Base-by-base conservation (phyloP, 1,139 yeast genomes). In the Blastobotrys arbuscula region DNA sequence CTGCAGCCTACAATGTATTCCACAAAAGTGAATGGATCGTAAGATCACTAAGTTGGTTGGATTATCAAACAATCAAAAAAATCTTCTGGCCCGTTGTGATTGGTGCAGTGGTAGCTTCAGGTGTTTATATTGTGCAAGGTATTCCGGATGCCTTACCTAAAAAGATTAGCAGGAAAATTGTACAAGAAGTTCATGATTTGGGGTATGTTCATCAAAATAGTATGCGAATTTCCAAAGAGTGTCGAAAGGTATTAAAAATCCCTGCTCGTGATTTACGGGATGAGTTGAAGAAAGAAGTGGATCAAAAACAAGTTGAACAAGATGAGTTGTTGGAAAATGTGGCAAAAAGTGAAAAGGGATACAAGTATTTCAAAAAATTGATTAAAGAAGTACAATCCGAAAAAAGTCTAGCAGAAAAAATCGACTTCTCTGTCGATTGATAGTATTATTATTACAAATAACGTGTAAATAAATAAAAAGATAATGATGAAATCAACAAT, bases 101-200 rank as follows among this genome's bases (percentile, higher is more conserved):
- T 4, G 73, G 82, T 15, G 77, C 78, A 1, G 69, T 81, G 3
- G 76, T 82, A 0, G 72, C 81, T 26, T 78, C 89, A 0, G 69
- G 80, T 0, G 81, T 82, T 39, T 88, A 86, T 59, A 65, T 89
- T 52, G 69, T 88, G 12, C 73, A 74, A 49, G 98, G 92, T 64
- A 80, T 94, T 16, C 97, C 97, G 2, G 78, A 84, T 58, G 96
- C 97, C 0, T 78, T 87, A 59, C 95, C 96, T 21, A 74, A 89
- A 58, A 89, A 89, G 51, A 76, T 89, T 53, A 88, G 95, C 0
- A 73, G 75, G 48, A 88, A 85, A 65, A 78, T 90, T 55, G 78
- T 77, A 54, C 63, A 62, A 8, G 85, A 84, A 59, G 72, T 92
- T 34, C 70, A 73, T 34, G 78, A 76, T 19, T 67, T 81, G 59